Conservation (phyloP, 2,329 filamentous ascomycete genomes). For the Aspergillus nomiae region DNA sequence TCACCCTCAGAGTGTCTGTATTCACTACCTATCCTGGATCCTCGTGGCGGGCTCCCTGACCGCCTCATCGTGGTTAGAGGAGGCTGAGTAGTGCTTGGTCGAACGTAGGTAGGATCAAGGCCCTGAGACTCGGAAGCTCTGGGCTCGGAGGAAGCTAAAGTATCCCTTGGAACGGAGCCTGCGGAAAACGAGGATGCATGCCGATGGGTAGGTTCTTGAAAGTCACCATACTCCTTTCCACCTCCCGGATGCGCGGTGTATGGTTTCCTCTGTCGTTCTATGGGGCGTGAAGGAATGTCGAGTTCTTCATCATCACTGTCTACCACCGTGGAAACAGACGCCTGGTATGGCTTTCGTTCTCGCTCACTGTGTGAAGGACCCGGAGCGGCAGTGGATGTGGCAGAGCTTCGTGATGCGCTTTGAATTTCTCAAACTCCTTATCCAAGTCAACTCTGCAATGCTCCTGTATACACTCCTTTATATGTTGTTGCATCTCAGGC, state of each 20-base stretch:
- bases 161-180: constrained; percentile 55
- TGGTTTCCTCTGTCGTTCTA: constrained; percentile 68
- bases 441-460: constrained; percentile 52
- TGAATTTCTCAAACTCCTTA: constrained; percentile 39
- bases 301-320: constrained; percentile 46
- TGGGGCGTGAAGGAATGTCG: constrained; percentile 49
- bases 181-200: constrained; percentile 30
- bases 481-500: constrained; percentile 57
- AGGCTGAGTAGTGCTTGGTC: constrained; percentile 21
- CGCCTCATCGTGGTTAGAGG: constrained; percentile 17
- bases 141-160: constrained; percentile 58
- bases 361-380: constrained; percentile 35
- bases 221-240: constrained; percentile 59
- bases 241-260: constrained; percentile 62
- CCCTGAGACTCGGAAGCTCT: constrained; percentile 58
- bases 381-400: constrained; percentile 20
- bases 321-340: constrained; percentile 36
- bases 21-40: constrained; percentile 19
- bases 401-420: constrained; percentile 23
- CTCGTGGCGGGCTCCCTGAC: constrained; percentile 37
- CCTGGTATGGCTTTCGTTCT: constrained; percentile 44
- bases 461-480: constrained; percentile 62
- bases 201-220: constrained; percentile 17
- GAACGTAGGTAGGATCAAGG: constrained; percentile 28
- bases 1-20: constrained; percentile 42